Evolutionary conservation across 208 protist genomes (phyloP).

Genomic region (Crithidia mellificae): DNA sequence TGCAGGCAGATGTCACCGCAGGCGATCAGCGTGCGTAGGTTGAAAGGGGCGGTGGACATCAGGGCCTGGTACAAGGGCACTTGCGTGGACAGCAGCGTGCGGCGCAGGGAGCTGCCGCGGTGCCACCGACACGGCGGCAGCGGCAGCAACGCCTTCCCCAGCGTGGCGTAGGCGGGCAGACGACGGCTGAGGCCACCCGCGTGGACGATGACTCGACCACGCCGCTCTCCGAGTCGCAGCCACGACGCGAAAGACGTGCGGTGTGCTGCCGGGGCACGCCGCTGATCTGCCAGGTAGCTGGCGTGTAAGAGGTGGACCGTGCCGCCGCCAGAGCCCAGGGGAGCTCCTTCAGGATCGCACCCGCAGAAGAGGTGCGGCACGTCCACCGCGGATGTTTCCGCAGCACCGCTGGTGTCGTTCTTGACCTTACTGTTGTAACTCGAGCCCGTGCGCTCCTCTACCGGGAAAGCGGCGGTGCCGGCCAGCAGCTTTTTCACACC

Average conservation of each 20-base stretch:
- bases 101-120: conserved; percentile 35
- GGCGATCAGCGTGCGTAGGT: conserved; percentile 42
- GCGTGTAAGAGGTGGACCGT: conserved; percentile 46
- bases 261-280: background rate
- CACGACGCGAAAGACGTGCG: conserved; percentile 22
- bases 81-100: conserved; percentile 47
- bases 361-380: conserved; percentile 30
- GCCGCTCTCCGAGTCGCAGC: conserved; percentile 29
- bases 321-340: conserved; percentile 47
- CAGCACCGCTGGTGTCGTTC: background rate
- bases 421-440: too few species aligned
- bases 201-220: conserved; percentile 48
- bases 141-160: conserved; percentile 53
- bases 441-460: background rate
- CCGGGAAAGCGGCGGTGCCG: conserved; percentile 8
- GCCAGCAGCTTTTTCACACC: conserved; percentile 29
- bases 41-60: conserved; percentile 20
- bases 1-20: conserved; percentile 50
- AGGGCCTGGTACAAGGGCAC: conserved; percentile 32
- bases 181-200: conserved; percentile 56
- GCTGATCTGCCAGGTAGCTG: conserved; percentile 31
- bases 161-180: conserved; percentile 45
- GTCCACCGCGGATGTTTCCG: background rate
- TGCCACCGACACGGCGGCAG: conserved; percentile 37
- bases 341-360: conserved; percentile 35